These are phyloP conservation scores for Magnusiomyces magnusii DNA, from an alignment of 1,139 yeast species.

Conservation along the genomic window DNA sequence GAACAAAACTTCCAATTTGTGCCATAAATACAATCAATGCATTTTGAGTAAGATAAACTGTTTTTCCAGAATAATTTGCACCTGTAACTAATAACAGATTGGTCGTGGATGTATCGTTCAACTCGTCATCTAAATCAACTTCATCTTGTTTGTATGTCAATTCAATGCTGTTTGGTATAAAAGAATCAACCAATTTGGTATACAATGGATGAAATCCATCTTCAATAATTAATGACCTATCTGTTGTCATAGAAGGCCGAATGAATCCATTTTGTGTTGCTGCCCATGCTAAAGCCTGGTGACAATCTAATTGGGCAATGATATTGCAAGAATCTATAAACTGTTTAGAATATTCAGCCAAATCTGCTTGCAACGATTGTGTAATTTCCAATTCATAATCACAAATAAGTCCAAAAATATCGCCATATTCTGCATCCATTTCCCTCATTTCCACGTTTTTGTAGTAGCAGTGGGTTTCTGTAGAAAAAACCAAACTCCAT, in stretches of 20 bases:
- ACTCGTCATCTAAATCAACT: too few species aligned
- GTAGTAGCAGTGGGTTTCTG: slow-evolving; percentile 35
- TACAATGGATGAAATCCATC: slow-evolving; percentile 40
- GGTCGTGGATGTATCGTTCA: too few species aligned
- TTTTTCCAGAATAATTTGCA: slow-evolving; percentile 47
- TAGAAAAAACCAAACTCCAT: slow-evolving; percentile 39
- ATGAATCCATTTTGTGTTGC: slow-evolving; percentile 32
- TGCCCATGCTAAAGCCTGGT: slow-evolving; percentile 35
- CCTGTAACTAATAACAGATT: slow-evolving; percentile 38
- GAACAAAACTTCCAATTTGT: slow-evolving; percentile 46
- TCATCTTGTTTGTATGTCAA: too few species aligned
- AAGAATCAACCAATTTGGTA: slow-evolving; percentile 34
- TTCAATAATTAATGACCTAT: slow-evolving; percentile 24
- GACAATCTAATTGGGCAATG: slow-evolving; percentile 36
- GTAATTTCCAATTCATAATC: slow-evolving; percentile 40
- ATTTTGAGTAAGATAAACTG: slow-evolving; percentile 40
- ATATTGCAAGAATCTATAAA: slow-evolving; percentile 23
- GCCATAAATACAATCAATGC: slow-evolving; percentile 41
- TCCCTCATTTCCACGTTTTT: slow-evolving; percentile 31
- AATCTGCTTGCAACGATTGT: slow-evolving; percentile 30
- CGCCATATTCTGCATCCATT: slow-evolving; percentile 39
- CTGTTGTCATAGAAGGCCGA: slow-evolving; percentile 36
- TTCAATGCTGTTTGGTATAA: slow-evolving; percentile 35
- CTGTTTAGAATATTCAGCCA: slow-evolving; percentile 22
- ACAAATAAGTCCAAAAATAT: slow-evolving; percentile 35